Evolutionary conservation across 179 eudicot genomes (phyloP), one percentile per base, ranked within the genome.

Genomic region (Carnegiea gigantea): DNA sequence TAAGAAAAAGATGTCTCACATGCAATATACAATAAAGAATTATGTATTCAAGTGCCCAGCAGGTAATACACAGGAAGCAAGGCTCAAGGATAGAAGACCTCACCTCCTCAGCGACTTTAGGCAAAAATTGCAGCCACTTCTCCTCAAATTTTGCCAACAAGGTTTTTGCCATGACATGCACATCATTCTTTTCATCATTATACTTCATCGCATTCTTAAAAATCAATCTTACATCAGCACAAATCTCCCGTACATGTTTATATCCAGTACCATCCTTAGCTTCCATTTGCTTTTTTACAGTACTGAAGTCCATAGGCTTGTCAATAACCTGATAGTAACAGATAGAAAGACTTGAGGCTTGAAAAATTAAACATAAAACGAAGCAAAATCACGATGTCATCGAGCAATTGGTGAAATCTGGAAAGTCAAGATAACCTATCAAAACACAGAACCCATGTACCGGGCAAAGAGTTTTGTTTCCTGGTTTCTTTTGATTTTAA

Each of bases 231-330:
- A 93, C 90, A 83, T 95, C 98, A 78, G 97, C 90, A 85, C 86
- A 91, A 67, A 93, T 89, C 77, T 95, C 97, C 17, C 92, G 88
- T 49, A 95, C 95, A 86, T 93, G 92, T 82, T 90, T 93, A 83
- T 95, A 95, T 48, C 90, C 91, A 85, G 88, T 76, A 75, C 88
- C 91, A 81, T 95, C 96, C 85, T 90, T 93, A 38, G 92, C 92
- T 83, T 93, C 98, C 96, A 95, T 92, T 89, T 88, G 89, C 81
- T 89, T 93, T 84, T 90, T 93, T 85, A 95, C 90, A 18, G 97
- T 95, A 83, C 93, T 82, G 77, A 95, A 91, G 89, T 95, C 97
- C 97, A 95, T 93, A 59, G 97, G 97, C 82, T 90, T 92, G 79
- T 95, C 90, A 87, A 95, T 95, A 57, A 95, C 84, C 98, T 95